These are phyloP conservation scores for Trichosporon faecale DNA, from an alignment of 1,284 basidiomycete species.

Conservation along the genomic window DNA sequence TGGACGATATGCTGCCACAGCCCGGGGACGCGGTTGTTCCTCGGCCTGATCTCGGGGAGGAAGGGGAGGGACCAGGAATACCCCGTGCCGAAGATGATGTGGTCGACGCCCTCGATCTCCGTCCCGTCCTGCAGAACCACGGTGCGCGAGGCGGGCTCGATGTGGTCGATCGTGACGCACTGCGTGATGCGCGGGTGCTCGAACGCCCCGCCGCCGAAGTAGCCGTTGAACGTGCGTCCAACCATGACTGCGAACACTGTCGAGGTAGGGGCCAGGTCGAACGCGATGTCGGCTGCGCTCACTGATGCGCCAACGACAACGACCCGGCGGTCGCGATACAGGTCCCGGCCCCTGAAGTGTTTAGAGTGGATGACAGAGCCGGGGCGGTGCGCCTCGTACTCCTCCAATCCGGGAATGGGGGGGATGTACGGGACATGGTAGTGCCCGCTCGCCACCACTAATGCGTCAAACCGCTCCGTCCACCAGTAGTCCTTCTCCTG, in stretches of 20 bases:
- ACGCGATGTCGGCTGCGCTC: conserved; percentile 19
- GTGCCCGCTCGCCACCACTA: conserved; percentile 56
- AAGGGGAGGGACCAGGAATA: conserved; percentile 21
- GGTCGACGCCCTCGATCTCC: conserved; percentile 15
- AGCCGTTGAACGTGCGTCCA: conserved; percentile 15
- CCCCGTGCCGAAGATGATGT: conserved; percentile 22
- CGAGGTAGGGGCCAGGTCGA: conserved; percentile 14
- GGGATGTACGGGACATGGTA: conserved; percentile 57
- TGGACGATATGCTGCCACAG: conserved; percentile 56
- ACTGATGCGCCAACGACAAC: conserved; percentile 18
- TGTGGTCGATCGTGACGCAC: conserved; percentile 12
- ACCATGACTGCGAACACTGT: conserved; percentile 13
- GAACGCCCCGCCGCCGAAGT: conserved; percentile 18
- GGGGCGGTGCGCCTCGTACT: conserved; percentile 53
- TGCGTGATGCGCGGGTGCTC: conserved; percentile 14
- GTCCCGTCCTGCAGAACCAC: conserved; percentile 14
- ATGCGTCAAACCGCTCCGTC: conserved; percentile 55
- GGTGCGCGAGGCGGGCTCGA: conserved; percentile 8
- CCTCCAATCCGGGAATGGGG: conserved; percentile 48
- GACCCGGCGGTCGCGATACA: conserved; percentile 12
- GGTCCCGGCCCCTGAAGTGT: conserved; percentile 15
- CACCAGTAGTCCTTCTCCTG: conserved; percentile 36
- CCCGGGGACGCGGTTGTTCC: conserved; percentile 54
- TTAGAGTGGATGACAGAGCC: conserved; percentile 48
- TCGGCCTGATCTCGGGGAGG: conserved; percentile 43